Percentiles rank a stretch among this genome's conserved stretches.
phyloP scores from a whole-genome alignment of 768 basidiomycete species.

The Boletus coccyginus region DNA sequence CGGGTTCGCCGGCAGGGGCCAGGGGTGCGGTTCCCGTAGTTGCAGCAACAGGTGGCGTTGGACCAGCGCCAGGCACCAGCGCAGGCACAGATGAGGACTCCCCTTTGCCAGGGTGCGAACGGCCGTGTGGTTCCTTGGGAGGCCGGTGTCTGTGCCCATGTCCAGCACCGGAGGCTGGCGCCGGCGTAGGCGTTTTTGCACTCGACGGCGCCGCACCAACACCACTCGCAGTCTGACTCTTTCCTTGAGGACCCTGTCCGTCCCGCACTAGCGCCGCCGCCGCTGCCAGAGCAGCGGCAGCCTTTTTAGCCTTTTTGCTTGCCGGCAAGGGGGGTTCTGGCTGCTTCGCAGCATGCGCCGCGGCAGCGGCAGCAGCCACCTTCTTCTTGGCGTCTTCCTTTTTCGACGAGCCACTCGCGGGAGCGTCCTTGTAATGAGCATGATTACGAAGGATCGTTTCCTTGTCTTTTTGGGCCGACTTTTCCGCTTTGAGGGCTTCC shows the following conservation, averaged over 20 bases:
- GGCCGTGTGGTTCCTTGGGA: conserved; percentile 15
- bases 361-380: conserved; percentile 5
- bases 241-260: conserved; percentile 1
- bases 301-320: conserved; percentile 39
- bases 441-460: conserved; percentile 71
- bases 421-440: conserved; percentile 62
- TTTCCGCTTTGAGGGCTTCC: conserved; percentile 86
- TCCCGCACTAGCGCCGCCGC: conserved; percentile 4
- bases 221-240: background rate
- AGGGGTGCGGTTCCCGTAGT: conserved; percentile 2
- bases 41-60: background rate
- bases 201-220: conserved; percentile 15
- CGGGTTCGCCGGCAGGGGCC: conserved; percentile 4
- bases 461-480: conserved; percentile 63
- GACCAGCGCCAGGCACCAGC: background rate
- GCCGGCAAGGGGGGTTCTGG: conserved; percentile 20
- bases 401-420: conserved; percentile 29
- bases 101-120: conserved; percentile 13
- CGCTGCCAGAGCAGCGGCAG: conserved; percentile 16
- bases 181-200: conserved; percentile 11
- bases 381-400: conserved; percentile 43
- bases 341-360: conserved; percentile 29
- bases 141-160: conserved; percentile 15
- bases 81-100: background rate
- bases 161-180: background rate